phyloP scores from a whole-genome alignment of 2,329 filamentous ascomycete genomes.

The Lachnellula hyalina region DNA sequence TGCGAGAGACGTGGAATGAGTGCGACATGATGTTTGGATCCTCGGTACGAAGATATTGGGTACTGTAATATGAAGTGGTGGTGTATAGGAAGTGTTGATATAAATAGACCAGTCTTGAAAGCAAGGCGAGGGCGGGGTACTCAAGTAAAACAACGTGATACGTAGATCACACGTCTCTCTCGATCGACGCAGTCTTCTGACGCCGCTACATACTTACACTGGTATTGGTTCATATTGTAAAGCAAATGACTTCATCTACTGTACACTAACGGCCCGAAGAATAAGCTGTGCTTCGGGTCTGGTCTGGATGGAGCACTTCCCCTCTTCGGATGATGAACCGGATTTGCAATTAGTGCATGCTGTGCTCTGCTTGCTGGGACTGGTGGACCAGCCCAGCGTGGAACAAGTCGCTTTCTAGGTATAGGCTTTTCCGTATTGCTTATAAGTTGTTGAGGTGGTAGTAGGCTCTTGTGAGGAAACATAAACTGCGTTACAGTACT shows the following conservation, averaged over 20 bases:
- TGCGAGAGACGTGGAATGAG: slow-evolving; percentile 14
- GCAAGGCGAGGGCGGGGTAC: neutral
- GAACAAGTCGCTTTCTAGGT: no score
- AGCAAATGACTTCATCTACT: neutral
- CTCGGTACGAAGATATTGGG: no score
- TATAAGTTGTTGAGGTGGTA: no score
- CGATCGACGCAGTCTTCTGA: neutral
- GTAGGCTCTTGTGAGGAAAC: no score
- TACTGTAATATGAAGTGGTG: no score
- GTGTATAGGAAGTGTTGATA: neutral
- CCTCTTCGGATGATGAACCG: neutral
- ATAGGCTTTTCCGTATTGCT: no score
- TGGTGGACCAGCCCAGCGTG: no score
- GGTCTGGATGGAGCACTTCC: neutral
- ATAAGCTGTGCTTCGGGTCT: neutral
- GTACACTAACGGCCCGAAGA: neutral
- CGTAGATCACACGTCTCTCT: neutral
- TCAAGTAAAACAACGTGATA: neutral
- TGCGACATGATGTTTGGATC: slow-evolving; percentile 9
- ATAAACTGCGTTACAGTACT: no score
- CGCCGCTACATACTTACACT: no score
- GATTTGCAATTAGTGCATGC: neutral
- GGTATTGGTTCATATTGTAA: no score
- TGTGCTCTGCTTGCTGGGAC: neutral
- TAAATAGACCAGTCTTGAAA: neutral